Evolutionary conservation across 192 early-diverging fungal genomes (phyloP).

Genomic region (Pecoramyces ruminantium): DNA sequence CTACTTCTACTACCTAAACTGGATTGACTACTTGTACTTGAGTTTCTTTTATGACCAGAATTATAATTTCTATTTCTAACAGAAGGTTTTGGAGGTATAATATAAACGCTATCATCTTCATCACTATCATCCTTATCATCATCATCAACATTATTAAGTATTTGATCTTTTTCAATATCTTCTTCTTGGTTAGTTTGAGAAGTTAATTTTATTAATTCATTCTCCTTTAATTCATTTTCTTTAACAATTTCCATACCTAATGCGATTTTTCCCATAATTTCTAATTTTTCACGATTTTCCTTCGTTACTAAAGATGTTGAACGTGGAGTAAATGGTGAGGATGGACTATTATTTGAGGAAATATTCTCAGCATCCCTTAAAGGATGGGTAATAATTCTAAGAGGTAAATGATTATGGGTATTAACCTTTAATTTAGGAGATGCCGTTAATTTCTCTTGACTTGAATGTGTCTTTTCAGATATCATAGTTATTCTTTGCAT

Average conservation of each 20-base stretch:
- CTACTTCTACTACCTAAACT: background rate
- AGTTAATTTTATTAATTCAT: too few species aligned
- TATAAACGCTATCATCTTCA: background rate
- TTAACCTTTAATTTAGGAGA: too few species aligned
- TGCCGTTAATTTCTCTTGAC: too few species aligned
- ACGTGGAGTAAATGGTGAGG: background rate
- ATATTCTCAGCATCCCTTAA: background rate
- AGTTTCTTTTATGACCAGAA: background rate
- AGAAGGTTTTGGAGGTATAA: background rate
- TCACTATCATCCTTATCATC: too few species aligned
- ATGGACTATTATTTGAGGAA: background rate
- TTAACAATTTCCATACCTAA: background rate
- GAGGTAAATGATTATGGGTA: background rate
- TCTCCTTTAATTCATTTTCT: too few species aligned
- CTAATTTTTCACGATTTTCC: background rate
- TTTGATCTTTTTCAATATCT: too few species aligned
- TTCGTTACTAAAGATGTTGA: background rate
- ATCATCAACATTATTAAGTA: too few species aligned
- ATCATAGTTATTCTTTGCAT: too few species aligned
- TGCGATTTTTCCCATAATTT: background rate
- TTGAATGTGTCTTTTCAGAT: too few species aligned
- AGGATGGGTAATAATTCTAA: background rate
- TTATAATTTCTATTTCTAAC: background rate
- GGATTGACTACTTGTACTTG: background rate
- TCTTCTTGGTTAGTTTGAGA: too few species aligned